Conservation (phyloP, 768 basidiomycete genomes). For the Candolleomyces efflorescens region DNA sequence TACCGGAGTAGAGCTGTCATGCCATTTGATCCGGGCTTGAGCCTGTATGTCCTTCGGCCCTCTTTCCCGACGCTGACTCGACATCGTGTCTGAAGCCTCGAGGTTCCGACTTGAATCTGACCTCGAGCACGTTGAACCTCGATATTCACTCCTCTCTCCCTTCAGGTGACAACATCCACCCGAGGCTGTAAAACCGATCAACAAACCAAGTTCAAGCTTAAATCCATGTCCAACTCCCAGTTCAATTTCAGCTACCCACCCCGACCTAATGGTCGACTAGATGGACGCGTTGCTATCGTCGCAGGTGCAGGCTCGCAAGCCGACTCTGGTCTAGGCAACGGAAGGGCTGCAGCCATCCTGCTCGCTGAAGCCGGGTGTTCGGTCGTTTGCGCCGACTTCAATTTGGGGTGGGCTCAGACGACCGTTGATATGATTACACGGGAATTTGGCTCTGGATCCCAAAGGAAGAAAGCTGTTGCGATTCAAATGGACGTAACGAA, state of each 20-base stretch:
- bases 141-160: too few relatives aligned
- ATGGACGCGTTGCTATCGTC: constrained; percentile 35
- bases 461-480: constrained; percentile 22
- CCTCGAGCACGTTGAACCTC: too few relatives aligned
- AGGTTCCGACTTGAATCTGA: too few relatives aligned
- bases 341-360: constrained; percentile 36
- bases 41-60: too few relatives aligned
- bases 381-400: constrained; percentile 34
- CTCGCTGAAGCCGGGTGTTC: constrained; percentile 36
- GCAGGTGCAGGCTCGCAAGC: constrained; percentile 39
- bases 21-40: too few relatives aligned
- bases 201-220: too few relatives aligned
- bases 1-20: too few relatives aligned
- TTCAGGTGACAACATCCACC: neutral
- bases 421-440: constrained; percentile 35
- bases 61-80: too few relatives aligned
- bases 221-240: too few relatives aligned
- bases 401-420: constrained; percentile 29
- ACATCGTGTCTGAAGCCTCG: too few relatives aligned
- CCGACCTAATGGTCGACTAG: constrained; percentile 28
- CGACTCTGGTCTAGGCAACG: constrained; percentile 34
- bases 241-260: constrained; percentile 22
- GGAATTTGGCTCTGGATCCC: constrained; percentile 26
- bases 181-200: too few relatives aligned
- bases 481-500: constrained; percentile 34